Evolutionary conservation across 2,329 filamentous ascomycete genomes (phyloP).

Genomic region (Ampelomyces quisqualis): DNA sequence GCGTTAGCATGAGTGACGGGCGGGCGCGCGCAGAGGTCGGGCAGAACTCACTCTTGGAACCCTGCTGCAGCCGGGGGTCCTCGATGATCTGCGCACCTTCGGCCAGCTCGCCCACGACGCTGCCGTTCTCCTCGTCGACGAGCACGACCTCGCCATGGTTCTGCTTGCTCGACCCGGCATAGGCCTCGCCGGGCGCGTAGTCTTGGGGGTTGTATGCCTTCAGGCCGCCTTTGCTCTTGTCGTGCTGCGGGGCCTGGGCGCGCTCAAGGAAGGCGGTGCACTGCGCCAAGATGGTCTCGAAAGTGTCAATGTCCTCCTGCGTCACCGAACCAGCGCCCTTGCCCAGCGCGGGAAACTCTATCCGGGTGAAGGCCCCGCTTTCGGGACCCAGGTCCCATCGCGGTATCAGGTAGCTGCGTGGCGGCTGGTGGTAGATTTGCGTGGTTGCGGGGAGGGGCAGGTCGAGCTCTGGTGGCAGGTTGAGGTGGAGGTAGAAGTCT

Average conservation of each 20-base stretch:
- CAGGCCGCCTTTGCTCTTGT: constrained; percentile 33
- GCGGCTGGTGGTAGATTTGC: constrained; percentile 95
- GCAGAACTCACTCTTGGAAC: constrained; percentile 76
- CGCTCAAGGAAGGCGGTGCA: constrained; percentile 94
- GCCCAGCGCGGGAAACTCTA: constrained; percentile 80
- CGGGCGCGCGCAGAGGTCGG: constrained; percentile 5
- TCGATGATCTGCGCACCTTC: constrained; percentile 81
- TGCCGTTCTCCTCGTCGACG: constrained; percentile 93
- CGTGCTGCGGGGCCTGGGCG: constrained; percentile 60
- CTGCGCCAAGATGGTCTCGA: constrained; percentile 96
- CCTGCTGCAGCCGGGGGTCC: constrained; percentile 70
- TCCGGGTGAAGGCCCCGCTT: constrained; percentile 85
- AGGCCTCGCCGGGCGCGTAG: constrained; percentile 78
- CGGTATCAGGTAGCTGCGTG: constrained; percentile 88
- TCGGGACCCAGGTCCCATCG: constrained; percentile 91
- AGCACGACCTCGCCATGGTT: constrained; percentile 76
- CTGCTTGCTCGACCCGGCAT: constrained; percentile 54
- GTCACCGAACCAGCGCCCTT: constrained; percentile 64
- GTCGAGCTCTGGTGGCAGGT: constrained; percentile 91
- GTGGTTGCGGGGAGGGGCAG: constrained; percentile 91
- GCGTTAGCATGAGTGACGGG: constrained; percentile 25
- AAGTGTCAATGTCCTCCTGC: constrained; percentile 92
- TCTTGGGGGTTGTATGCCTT: constrained; percentile 74
- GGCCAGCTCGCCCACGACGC: constrained; percentile 86
- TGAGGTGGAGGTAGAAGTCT: constrained; percentile 95